Evolutionary conservation across 1,284 basidiomycete species (phyloP).

Genomic region (Malassezia sympodialis): DNA sequence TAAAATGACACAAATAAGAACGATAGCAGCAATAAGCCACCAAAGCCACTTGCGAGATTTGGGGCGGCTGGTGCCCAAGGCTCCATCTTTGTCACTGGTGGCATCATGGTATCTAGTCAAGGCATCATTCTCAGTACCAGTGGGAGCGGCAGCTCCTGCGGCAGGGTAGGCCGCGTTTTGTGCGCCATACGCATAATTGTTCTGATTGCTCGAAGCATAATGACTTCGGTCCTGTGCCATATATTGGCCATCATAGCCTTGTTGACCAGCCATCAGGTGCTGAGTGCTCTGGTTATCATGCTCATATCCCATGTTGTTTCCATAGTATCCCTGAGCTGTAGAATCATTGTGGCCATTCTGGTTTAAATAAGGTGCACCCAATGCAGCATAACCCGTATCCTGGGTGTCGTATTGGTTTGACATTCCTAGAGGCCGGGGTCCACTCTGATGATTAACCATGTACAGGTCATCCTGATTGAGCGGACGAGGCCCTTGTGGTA

Average conservation of each 20-base stretch:
- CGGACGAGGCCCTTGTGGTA: neutral
- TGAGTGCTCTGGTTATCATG: neutral
- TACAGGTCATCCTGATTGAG: neutral
- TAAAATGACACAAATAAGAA: slow-evolving; percentile 56
- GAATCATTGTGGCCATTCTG: neutral
- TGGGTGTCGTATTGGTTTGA: neutral
- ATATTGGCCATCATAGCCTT: neutral
- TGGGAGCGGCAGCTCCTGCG: neutral
- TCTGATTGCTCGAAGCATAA: neutral
- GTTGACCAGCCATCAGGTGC: neutral
- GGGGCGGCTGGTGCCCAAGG: neutral
- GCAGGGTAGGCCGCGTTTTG: neutral
- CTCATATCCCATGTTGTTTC: neutral
- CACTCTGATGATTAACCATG: neutral
- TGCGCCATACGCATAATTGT: neutral
- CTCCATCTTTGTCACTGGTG: neutral
- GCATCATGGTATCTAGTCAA: neutral
- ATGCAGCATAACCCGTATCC: neutral
- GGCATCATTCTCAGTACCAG: neutral
- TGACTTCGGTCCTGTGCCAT: neutral
- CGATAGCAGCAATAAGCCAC: slow-evolving; percentile 25
- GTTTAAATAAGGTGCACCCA: neutral
- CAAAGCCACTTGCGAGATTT: slow-evolving; percentile 3
- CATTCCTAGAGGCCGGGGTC: neutral
- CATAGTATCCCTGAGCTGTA: neutral